Conservation (phyloP, 805 yeast genomes). For the Candida hungchunana region DNA sequence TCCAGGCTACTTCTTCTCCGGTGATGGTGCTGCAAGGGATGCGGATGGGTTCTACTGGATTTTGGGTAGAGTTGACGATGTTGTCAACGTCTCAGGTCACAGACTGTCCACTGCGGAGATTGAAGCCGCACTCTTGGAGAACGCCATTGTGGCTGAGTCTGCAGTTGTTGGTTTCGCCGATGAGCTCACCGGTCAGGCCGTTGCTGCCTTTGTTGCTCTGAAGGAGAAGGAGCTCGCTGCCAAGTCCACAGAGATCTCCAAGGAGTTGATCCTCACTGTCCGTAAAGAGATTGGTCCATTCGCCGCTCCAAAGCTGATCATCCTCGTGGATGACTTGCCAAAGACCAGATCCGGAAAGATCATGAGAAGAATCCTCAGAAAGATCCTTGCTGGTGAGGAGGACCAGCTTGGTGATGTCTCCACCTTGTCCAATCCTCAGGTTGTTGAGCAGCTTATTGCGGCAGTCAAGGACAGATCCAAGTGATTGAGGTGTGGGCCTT, state of each 20-base stretch:
- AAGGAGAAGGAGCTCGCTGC: constrained; percentile 39
- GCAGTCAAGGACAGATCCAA: constrained; percentile 30
- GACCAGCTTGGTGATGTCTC: constrained; percentile 79
- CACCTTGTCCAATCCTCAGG: constrained; percentile 72
- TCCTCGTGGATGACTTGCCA: constrained; percentile 73
- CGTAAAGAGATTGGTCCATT: constrained; percentile 81
- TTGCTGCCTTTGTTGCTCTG: constrained; percentile 74
- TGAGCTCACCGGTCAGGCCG: constrained; percentile 84
- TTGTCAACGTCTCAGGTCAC: constrained; percentile 84
- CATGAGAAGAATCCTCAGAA: constrained; percentile 82
- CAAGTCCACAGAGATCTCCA: constrained; percentile 40
- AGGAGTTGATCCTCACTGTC: constrained; percentile 63
- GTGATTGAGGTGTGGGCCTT: neutral
- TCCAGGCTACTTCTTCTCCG: constrained; percentile 79
- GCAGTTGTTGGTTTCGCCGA: constrained; percentile 85
- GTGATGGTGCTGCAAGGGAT: constrained; percentile 88
- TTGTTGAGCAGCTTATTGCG: constrained; percentile 62
- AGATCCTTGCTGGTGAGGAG: constrained; percentile 68
- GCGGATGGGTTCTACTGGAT: constrained; percentile 84
- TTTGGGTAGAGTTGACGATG: constrained; percentile 84
- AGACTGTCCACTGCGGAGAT: constrained; percentile 86
- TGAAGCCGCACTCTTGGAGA: constrained; percentile 77
- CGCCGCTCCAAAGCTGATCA: constrained; percentile 76
- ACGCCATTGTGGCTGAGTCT: constrained; percentile 64
- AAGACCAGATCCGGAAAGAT: constrained; percentile 85